Percentiles rank a stretch among this genome's conserved stretches.
These are phyloP conservation scores for Phylloporus arenicola DNA, from an alignment of 768 basidiomycete species.

Conservation along the genomic window DNA sequence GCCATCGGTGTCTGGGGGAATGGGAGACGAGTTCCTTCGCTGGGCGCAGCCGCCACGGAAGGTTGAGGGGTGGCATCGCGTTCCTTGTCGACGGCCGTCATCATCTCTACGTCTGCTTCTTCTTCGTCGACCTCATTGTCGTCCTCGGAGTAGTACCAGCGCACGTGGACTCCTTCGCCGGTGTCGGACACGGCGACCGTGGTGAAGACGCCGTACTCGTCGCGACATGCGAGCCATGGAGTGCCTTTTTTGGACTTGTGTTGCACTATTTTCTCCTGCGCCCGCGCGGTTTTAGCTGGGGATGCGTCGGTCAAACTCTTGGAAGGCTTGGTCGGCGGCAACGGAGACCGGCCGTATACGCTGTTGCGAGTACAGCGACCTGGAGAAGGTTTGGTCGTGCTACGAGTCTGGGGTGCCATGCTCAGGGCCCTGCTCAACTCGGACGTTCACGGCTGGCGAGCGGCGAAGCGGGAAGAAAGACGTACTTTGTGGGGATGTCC, in stretches of 20 bases:
- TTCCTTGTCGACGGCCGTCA: constrained; percentile 14
- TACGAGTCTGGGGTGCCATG: constrained; percentile 28
- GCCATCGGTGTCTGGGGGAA: constrained; percentile 20
- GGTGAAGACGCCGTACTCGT: constrained; percentile 6
- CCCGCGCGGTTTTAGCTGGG: background rate
- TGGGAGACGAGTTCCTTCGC: background rate
- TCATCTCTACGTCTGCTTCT: constrained; percentile 4
- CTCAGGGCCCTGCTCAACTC: background rate
- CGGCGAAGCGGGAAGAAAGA: background rate
- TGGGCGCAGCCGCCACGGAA: background rate
- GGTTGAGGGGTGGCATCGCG: constrained; percentile 14
- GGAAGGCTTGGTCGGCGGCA: constrained; percentile 4
- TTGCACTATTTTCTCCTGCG: background rate
- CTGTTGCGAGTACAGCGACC: constrained; percentile 22
- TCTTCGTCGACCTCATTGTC: constrained; percentile 5
- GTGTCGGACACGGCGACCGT: constrained; percentile 18
- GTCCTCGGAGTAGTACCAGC: constrained; percentile 15
- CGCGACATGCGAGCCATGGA: constrained; percentile 21
- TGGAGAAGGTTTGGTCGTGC: constrained; percentile 11
- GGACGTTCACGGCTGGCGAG: background rate
- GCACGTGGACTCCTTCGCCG: constrained; percentile 17
- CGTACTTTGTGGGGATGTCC: background rate
- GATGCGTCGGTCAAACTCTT: constrained; percentile 1
- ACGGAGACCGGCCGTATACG: constrained; percentile 12
- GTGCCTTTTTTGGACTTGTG: background rate